Evolutionary conservation across 192 early-diverging fungal species (phyloP), one percentile per base, ranked within the genome.

Genomic region (Phlyctochytrium arcticum): DNA sequence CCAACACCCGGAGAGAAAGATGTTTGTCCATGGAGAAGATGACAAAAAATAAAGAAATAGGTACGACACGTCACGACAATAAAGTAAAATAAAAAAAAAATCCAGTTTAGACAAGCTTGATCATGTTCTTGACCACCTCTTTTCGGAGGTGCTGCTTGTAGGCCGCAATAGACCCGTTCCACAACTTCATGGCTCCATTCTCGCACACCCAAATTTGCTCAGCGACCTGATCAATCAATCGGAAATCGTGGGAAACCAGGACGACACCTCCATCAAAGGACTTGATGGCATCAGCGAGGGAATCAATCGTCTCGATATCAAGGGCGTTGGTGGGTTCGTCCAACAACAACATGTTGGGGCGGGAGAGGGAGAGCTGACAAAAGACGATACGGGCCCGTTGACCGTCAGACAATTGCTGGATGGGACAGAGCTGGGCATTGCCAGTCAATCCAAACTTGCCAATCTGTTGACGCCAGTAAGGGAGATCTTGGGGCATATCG

Each of bases 251-350:
- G 61, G 90, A 92, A 57, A 99, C 96, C 32, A 99, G 82, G 23
- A 99, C 95, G 59, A 98, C 92, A 69, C 96, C 96, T 37, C 96
- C 96, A 64, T 88, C 87, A 76, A 92, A 99, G 54, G 72, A 69
- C 72, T 96, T 95, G 84, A 99, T 98, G 36, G 96, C 96, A 21
- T 93, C 84, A 27, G 96, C 96, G 55, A 99, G 76, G 26, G 90
- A 89, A 72, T 98, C 95, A 62, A 99, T 97, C 36, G 93, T 81
- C 87, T 81, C 83, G 56, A 87, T 83, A 48, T 88, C 80, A 75
- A 99, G 89, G 59, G 94, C 92, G 78, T 99, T 99, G 64, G 96
- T 98, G 60, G 96, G 96, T 88, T 99, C 97, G 66, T 99, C 97
- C 68, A 99, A 88, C 64, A 99, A 80, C 64, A 99, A 76, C 64